A percentile compares a stretch with the other conserved stretches of the same genome.
Evolutionary conservation across 352 stramenopile species (phyloP).

Genomic region (Phytophthora chlamydospora): DNA sequence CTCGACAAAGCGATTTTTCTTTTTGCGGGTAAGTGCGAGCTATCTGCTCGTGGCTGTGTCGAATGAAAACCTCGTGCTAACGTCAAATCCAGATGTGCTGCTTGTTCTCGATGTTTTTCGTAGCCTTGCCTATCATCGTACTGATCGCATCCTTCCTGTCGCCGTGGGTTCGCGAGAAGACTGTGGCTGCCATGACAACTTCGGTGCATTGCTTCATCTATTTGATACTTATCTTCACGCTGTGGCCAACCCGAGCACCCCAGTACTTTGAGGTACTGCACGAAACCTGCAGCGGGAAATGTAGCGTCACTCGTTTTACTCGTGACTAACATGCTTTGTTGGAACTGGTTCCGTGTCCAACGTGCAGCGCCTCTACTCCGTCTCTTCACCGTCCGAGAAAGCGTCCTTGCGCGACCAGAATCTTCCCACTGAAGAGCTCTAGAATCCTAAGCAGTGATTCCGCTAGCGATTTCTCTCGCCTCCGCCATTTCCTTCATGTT

Average conservation of each 20-base stretch:
- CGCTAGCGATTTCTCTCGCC: no score
- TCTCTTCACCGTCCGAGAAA: slow-evolving; percentile 76
- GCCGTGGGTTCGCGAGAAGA: slow-evolving; percentile 81
- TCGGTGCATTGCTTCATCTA: slow-evolving; percentile 63
- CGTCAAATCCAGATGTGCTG: slow-evolving; percentile 52
- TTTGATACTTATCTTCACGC: slow-evolving; percentile 64
- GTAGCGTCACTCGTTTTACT: neutral
- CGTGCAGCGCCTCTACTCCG: slow-evolving; percentile 65
- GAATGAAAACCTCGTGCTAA: slow-evolving; percentile 1
- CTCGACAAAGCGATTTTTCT: slow-evolving; percentile 64
- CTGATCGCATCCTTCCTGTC: slow-evolving; percentile 75
- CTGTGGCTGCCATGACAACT: slow-evolving; percentile 60
- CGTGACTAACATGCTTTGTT: slow-evolving; percentile 10
- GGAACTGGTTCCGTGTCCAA: neutral
- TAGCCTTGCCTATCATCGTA: slow-evolving; percentile 72
- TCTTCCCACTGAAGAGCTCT: slow-evolving; percentile 71
- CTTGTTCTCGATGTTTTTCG: slow-evolving; percentile 76
- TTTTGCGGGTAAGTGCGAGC: slow-evolving; percentile 46
- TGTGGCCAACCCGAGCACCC: slow-evolving; percentile 74
- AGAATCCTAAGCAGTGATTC: slow-evolving; percentile 1
- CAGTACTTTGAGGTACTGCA: slow-evolving; percentile 75
- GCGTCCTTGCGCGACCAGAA: slow-evolving; percentile 61
- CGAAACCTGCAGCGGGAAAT: neutral
- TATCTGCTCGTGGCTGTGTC: neutral
- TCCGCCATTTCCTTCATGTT: no score